Conservation (phyloP, 177 flowering plant genomes). For the Vitis hybrid region DNA sequence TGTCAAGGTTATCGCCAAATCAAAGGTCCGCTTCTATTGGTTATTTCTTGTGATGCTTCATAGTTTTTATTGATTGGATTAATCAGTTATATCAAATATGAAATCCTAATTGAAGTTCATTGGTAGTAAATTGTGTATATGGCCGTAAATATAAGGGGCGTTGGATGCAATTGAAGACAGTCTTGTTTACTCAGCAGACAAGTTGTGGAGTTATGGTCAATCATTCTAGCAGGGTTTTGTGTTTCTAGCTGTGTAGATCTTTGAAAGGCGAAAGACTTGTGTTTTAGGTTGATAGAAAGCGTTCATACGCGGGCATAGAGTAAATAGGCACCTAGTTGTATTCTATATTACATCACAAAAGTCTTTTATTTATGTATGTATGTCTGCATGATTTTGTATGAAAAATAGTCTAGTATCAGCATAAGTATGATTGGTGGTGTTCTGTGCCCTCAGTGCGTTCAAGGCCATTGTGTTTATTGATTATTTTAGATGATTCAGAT, state of each 20-base stretch:
- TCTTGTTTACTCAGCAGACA: background rate
- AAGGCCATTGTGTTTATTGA: background rate
- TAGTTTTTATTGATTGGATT: no score
- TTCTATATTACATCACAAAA: background rate
- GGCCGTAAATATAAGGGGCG: background rate
- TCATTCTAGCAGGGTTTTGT: background rate
- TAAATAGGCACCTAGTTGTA: background rate
- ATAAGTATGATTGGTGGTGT: background rate
- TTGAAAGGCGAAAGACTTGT: background rate
- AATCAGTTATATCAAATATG: no score
- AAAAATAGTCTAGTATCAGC: background rate
- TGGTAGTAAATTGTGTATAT: background rate
- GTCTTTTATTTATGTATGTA: background rate
- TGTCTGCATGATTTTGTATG: background rate
- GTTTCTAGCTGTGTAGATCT: background rate
- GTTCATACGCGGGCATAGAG: background rate
- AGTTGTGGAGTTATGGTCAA: background rate
- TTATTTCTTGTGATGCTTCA: background rate
- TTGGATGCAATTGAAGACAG: background rate
- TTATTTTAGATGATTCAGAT: background rate
- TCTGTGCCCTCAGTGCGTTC: background rate
- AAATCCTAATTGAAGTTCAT: no score
- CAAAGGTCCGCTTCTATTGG: conserved; percentile 40
- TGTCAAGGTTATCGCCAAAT: conserved; percentile 68
- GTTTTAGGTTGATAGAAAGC: background rate